Evolutionary conservation across 106 monocot genomes (phyloP).

Genomic region (Phalaenopsis aphrodite): DNA sequence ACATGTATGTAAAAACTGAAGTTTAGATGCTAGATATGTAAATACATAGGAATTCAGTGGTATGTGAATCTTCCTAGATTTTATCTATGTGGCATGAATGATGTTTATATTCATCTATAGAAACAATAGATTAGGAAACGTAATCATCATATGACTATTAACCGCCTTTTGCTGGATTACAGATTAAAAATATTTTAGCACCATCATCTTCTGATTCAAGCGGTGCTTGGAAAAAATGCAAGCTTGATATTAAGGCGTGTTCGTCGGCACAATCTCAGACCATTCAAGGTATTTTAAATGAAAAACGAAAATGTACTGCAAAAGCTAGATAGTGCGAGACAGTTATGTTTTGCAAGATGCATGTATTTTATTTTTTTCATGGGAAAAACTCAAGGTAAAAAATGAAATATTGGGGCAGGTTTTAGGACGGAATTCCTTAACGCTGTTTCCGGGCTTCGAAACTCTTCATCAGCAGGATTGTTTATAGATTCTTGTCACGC

Average conservation of each 20-base stretch:
- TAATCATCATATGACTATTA: not conserved
- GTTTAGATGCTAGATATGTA: too few relatives aligned
- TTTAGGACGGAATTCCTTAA: conserved; percentile 38
- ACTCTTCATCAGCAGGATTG: conserved; percentile 17
- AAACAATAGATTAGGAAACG: not conserved
- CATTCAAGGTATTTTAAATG: conserved; percentile 36
- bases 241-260: conserved; percentile 54
- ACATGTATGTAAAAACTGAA: too few relatives aligned
- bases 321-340: too few relatives aligned
- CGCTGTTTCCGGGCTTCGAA: conserved; percentile 23
- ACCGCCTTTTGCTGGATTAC: conserved; percentile 10
- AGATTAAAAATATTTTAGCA: conserved; percentile 71
- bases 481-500: conserved; percentile 53
- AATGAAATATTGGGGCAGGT: conserved; percentile 15
- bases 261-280: conserved; percentile 36
- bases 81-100: not conserved
- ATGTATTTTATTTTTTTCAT: too few relatives aligned
- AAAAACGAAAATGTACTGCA: not conserved
- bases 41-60: not conserved
- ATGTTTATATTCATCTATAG: not conserved
- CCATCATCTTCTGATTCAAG: conserved; percentile 49
- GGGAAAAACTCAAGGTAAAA: not conserved
- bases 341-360: too few relatives aligned
- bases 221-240: conserved; percentile 63
- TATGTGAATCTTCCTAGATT: not conserved